A percentile compares a stretch with the other conserved stretches of the same genome.
These are phyloP conservation scores for Ambrosiella xylebori DNA, from an alignment of 2,329 filamentous ascomycete genomes.

Conservation along the genomic window DNA sequence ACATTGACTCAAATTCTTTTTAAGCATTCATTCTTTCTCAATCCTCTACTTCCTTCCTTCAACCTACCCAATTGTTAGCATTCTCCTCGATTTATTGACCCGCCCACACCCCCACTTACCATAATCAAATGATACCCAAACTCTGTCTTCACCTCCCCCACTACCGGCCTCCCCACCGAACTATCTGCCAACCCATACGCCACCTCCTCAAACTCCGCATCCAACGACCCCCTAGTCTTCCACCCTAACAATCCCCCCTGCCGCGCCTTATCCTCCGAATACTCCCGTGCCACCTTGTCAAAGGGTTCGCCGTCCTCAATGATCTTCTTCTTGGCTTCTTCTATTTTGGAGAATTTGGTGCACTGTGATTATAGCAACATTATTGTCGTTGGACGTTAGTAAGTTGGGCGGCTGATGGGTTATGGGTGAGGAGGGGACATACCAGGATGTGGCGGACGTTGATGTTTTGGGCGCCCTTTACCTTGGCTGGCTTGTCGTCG, in stretches of 20 bases:
- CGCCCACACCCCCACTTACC: conserved; percentile 28
- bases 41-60: conserved; percentile 25
- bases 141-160: conserved; percentile 53
- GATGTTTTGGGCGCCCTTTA: conserved; percentile 49
- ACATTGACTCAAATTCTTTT: not conserved
- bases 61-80: conserved; percentile 18
- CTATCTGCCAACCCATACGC: conserved; percentile 53
- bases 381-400: not conserved
- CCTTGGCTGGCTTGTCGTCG: conserved; percentile 24
- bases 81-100: not conserved
- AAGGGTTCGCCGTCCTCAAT: conserved; percentile 46
- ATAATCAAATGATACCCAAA: conserved; percentile 72
- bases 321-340: conserved; percentile 55
- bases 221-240: conserved; percentile 51
- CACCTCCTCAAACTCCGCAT: conserved; percentile 53
- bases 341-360: conserved; percentile 61
- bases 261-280: conserved; percentile 61
- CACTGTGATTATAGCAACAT: conserved; percentile 27
- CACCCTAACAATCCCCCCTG: conserved; percentile 48
- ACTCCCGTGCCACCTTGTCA: conserved; percentile 55
- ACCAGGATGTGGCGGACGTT: conserved; percentile 59
- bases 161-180: conserved; percentile 45
- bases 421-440: not conserved
- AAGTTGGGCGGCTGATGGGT: not conserved
- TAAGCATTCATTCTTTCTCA: not conserved